phyloP scores from a whole-genome alignment of 1,139 yeast genomes.

The Dujonia santamariae region DNA sequence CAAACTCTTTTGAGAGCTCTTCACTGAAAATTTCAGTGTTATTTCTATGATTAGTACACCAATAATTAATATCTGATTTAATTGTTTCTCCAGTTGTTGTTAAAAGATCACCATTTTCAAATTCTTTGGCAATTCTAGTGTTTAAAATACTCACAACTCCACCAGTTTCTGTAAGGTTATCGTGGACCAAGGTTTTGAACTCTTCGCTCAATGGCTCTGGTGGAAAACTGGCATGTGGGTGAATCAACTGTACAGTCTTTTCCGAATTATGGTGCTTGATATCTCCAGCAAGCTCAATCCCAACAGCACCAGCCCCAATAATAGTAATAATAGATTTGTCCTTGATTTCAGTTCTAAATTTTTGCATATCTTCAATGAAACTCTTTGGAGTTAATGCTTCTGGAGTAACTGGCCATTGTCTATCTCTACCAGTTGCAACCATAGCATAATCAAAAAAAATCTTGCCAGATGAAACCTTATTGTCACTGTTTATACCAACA shows the following conservation, averaged over 20 bases:
- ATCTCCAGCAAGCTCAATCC: constrained; percentile 49
- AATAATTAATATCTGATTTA: constrained; percentile 33
- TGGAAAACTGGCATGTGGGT: constrained; percentile 38
- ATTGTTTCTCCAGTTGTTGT: constrained; percentile 29
- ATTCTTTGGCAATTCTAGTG: constrained; percentile 25
- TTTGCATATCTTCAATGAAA: constrained; percentile 32
- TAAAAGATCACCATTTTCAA: constrained; percentile 25
- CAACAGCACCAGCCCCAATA: constrained; percentile 52
- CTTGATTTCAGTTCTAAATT: constrained; percentile 22
- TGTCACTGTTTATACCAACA: too few species aligned
- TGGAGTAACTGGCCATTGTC: constrained; percentile 57
- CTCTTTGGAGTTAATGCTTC: constrained; percentile 25
- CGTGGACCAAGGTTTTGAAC: constrained; percentile 25
- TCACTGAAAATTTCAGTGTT: constrained; percentile 29
- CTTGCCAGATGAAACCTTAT: constrained; percentile 3
- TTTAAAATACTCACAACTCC: constrained; percentile 20
- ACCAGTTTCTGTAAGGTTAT: constrained; percentile 20
- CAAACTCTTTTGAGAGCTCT: constrained; percentile 17
- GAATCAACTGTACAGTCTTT: constrained; percentile 36
- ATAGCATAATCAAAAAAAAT: constrained; percentile 48
- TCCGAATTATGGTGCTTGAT: constrained; percentile 33
- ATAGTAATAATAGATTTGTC: constrained; percentile 26
- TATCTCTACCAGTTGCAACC: constrained; percentile 48
- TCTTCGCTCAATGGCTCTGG: constrained; percentile 37
- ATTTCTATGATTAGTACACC: constrained; percentile 45